phyloP scores from a whole-genome alignment of 768 basidiomycete species.

The Trametes punicea region DNA sequence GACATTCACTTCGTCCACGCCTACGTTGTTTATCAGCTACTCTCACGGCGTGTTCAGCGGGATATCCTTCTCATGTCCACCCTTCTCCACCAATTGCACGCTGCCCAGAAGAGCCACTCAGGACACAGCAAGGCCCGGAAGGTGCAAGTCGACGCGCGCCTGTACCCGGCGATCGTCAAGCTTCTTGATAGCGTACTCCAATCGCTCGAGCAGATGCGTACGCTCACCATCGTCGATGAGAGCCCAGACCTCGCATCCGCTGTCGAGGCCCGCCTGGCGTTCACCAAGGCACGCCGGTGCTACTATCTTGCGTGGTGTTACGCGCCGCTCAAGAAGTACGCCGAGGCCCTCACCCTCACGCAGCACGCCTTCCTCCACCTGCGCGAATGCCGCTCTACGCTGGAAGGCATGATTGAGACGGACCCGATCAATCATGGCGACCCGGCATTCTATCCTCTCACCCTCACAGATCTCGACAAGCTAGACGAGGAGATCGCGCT shows the following conservation, averaged over 20 bases:
- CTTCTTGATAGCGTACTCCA: conserved; percentile 83
- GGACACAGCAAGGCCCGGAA: conserved; percentile 26
- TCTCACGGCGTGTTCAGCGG: conserved; percentile 83
- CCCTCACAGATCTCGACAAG: conserved; percentile 37
- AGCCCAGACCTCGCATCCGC: conserved; percentile 77
- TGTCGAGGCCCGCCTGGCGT: conserved; percentile 72
- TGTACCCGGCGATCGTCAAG: conserved; percentile 88
- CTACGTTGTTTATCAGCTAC: conserved; percentile 83
- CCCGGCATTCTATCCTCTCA: conserved; percentile 55
- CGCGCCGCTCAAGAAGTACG: conserved; percentile 62
- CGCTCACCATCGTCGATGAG: conserved; percentile 82
- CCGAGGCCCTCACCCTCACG: conserved; percentile 66
- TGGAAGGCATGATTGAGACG: conserved; percentile 35
- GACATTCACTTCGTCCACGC: conserved; percentile 85
- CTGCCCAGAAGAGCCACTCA: conserved; percentile 13
- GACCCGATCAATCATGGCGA: conserved; percentile 44
- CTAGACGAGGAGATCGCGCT: conserved; percentile 51
- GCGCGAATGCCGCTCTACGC: conserved; percentile 61
- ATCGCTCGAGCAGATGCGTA: conserved; percentile 79
- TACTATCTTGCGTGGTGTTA: conserved; percentile 78
- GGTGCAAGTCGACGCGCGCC: conserved; percentile 60
- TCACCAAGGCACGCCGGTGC: conserved; percentile 75
- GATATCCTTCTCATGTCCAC: conserved; percentile 79
- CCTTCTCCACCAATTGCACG: conserved; percentile 39
- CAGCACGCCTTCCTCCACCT: conserved; percentile 71